Conservation (phyloP, 2,329 filamentous ascomycete species). For the Sporothrix curviconia region DNA sequence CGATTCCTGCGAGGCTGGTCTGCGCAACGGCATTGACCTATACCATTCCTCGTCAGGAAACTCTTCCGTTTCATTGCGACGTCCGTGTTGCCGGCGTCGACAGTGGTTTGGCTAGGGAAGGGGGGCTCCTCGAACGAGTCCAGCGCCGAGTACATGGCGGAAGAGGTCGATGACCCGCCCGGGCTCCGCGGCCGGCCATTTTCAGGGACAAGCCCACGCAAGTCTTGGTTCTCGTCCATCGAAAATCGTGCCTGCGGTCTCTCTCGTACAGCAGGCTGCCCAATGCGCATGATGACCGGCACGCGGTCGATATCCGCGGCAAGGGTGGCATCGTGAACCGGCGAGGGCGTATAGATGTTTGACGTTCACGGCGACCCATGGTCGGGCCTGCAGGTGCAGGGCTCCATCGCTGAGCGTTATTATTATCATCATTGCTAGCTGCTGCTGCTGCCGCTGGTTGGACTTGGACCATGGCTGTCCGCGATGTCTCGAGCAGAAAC, state of each 20-base stretch:
- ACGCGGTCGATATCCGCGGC: slow-evolving; percentile 5
- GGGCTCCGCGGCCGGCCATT: neutral
- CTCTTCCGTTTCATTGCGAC: neutral
- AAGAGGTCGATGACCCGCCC: slow-evolving; percentile 4
- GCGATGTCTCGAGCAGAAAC: slow-evolving; percentile 16
- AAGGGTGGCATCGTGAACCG: neutral
- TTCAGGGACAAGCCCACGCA: neutral
- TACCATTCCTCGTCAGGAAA: neutral
- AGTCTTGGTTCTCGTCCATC: neutral
- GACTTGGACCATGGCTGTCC: neutral
- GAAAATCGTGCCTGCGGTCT: neutral
- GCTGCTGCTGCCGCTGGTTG: neutral
- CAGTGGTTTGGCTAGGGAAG: slow-evolving; percentile 7
- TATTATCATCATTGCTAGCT: too few species aligned
- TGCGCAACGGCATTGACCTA: neutral
- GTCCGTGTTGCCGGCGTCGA: neutral
- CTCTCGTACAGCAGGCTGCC: neutral
- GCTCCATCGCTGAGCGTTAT: neutral
- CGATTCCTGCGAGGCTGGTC: slow-evolving; percentile 5
- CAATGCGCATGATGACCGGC: neutral
- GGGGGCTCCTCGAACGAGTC: slow-evolving; percentile 3
- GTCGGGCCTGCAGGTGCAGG: neutral
- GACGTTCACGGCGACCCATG: neutral
- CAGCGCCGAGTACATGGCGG: slow-evolving; percentile 15
- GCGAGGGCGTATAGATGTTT: too few species aligned